Conservation (phyloP, 768 basidiomycete genomes). For the Auricularia heimuer region DNA sequence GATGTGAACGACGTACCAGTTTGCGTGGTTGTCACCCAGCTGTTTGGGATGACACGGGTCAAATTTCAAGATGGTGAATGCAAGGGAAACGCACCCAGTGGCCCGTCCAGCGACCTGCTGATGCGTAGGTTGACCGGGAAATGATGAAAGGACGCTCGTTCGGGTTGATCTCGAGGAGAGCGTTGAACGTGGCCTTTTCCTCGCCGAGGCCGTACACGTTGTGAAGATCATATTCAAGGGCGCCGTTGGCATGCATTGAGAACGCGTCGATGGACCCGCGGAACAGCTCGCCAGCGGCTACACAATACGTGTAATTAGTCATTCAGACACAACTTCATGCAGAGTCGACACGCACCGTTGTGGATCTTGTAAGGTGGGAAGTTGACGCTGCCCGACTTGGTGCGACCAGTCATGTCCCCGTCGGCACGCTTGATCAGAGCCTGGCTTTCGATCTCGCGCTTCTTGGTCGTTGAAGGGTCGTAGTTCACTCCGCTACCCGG, state of each 20-base stretch:
- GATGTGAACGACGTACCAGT: slow-evolving; percentile 32
- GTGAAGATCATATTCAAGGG: slow-evolving; percentile 56
- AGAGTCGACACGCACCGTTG: slow-evolving; percentile 37
- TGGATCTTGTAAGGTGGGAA: slow-evolving; percentile 60
- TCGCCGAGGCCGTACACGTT: slow-evolving; percentile 68
- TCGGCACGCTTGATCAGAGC: not conserved
- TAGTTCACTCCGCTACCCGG: not conserved
- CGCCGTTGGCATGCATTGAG: slow-evolving; percentile 55
- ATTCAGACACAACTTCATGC: not conserved
- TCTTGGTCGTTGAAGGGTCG: slow-evolving; percentile 4
- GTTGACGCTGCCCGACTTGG: slow-evolving; percentile 25
- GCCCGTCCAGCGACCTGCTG: slow-evolving; percentile 59
- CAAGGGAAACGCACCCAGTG: slow-evolving; percentile 46
- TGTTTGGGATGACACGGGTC: slow-evolving; percentile 13
- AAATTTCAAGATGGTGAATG: too few species aligned
- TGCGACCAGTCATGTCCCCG: not conserved
- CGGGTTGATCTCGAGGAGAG: slow-evolving; percentile 42
- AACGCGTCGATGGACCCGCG: slow-evolving; percentile 54
- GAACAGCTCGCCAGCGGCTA: slow-evolving; percentile 43
- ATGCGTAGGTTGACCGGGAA: slow-evolving; percentile 58
- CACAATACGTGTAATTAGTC: not conserved
- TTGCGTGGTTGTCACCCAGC: slow-evolving; percentile 70
- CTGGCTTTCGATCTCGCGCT: not conserved
- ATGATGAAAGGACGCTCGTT: slow-evolving; percentile 64
- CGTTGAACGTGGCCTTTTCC: slow-evolving; percentile 53